A percentile compares a stretch with the other conserved stretches of the same genome.
phyloP scores from a whole-genome alignment of 2,329 filamentous ascomycete species.

The Diaporthe sp. region DNA sequence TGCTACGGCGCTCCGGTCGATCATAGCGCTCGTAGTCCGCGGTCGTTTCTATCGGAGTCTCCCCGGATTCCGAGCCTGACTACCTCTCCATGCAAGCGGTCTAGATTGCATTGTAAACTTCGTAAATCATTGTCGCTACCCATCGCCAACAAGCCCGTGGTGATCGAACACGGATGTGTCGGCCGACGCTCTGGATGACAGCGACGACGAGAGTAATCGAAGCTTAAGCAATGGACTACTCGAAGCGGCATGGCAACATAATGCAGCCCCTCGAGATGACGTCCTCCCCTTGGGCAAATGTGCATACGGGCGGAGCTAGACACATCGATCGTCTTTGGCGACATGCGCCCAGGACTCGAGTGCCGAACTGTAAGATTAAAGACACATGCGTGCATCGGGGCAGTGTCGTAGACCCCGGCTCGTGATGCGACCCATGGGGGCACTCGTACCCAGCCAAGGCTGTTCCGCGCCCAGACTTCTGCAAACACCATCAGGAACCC shows the following conservation, averaged over 20 bases:
- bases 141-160: not conserved
- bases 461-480: not conserved
- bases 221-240: not conserved
- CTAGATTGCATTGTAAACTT: not conserved
- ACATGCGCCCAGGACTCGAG: not conserved
- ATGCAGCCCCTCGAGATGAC: not conserved
- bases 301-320: not conserved
- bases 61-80: not conserved
- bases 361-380: conserved; percentile 3
- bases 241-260: not conserved
- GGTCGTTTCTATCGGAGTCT: conserved; percentile 8
- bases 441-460: not conserved
- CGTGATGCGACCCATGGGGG: not conserved
- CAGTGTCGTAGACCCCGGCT: not conserved
- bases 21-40: conserved; percentile 9
- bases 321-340: not conserved
- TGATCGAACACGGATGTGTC: not conserved
- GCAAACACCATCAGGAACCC: not conserved
- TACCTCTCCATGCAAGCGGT: not conserved
- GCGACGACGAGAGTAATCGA: not conserved
- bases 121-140: not conserved
- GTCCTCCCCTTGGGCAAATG: not conserved
- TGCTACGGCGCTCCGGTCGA: conserved; percentile 6
- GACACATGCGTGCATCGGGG: conserved; percentile 8
- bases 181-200: not conserved